phyloP scores from a whole-genome alignment of 768 basidiomycete species.

The Pleurotus sapidus region DNA sequence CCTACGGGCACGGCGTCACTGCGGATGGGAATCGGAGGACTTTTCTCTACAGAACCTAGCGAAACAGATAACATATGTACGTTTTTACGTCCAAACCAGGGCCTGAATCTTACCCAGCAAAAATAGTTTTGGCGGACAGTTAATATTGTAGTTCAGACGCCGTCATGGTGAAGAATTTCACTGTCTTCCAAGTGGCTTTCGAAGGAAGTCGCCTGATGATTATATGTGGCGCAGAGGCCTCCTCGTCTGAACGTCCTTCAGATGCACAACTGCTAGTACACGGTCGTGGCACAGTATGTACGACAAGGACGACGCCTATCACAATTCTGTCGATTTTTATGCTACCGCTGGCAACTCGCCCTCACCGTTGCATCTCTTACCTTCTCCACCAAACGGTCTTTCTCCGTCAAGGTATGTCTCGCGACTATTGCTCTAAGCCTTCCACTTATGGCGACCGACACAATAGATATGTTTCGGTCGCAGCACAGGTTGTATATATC shows the following conservation, averaged over 20 bases:
- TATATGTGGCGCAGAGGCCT: not conserved
- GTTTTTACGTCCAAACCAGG: slow-evolving; percentile 5
- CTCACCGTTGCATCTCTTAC: not conserved
- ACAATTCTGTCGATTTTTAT: not conserved
- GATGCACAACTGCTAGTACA: not conserved
- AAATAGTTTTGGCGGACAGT: not conserved
- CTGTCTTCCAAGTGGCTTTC: slow-evolving; percentile 1
- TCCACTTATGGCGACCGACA: too few species aligned
- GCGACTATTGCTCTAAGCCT: too few species aligned
- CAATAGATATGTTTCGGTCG: slow-evolving; percentile 44
- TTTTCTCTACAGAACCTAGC: not conserved
- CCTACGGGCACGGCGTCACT: not conserved
- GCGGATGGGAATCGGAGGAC: not conserved
- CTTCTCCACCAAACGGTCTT: not conserved
- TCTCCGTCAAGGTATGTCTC: not conserved
- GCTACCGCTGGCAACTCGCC: not conserved
- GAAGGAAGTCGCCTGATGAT: not conserved
- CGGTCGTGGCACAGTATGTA: not conserved
- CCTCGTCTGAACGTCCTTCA: not conserved
- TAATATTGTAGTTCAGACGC: slow-evolving; percentile 5
- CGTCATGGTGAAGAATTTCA: not conserved
- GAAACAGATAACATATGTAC: slow-evolving; percentile 8
- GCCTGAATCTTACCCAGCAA: slow-evolving; percentile 7
- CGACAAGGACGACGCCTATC: not conserved
- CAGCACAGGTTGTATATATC: slow-evolving; percentile 41